phyloP scores from a whole-genome alignment of 2,329 filamentous ascomycete genomes.

The Moelleriella libera region DNA sequence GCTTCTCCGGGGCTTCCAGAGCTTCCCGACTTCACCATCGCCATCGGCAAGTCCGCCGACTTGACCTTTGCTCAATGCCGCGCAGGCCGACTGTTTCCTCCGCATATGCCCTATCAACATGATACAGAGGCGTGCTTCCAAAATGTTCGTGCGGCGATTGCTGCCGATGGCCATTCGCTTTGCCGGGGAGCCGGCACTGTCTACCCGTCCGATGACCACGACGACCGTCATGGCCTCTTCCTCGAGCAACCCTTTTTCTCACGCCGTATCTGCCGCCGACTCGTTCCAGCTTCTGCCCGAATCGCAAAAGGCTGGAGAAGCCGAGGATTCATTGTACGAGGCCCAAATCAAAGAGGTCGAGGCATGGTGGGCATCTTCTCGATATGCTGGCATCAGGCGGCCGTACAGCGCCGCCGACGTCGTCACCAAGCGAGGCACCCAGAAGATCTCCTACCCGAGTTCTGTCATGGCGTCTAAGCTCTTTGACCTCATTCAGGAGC shows the following conservation, averaged over 20 bases:
- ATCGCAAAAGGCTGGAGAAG: constrained; percentile 57
- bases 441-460: constrained; percentile 80
- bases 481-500: constrained; percentile 74
- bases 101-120: too few relatives aligned
- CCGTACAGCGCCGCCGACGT: constrained; percentile 86
- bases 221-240: constrained; percentile 16
- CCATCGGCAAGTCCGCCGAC: too few relatives aligned
- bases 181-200: constrained; percentile 6
- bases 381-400: constrained; percentile 79
- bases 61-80: too few relatives aligned
- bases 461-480: constrained; percentile 92
- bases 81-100: too few relatives aligned
- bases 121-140: too few relatives aligned
- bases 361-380: constrained; percentile 77
- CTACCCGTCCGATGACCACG: constrained; percentile 16
- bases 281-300: constrained; percentile 78
- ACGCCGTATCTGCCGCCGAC: constrained; percentile 40
- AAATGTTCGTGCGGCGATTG: constrained; percentile 7
- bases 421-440: constrained; percentile 79
- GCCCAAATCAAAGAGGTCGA: constrained; percentile 75
- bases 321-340: constrained; percentile 77
- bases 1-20: too few relatives aligned
- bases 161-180: constrained; percentile 7
- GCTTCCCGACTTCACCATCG: too few relatives aligned
- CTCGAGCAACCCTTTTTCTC: constrained; percentile 13